Conservation (phyloP, 2,329 filamentous ascomycete species). For the Aspergillus versicolor region DNA sequence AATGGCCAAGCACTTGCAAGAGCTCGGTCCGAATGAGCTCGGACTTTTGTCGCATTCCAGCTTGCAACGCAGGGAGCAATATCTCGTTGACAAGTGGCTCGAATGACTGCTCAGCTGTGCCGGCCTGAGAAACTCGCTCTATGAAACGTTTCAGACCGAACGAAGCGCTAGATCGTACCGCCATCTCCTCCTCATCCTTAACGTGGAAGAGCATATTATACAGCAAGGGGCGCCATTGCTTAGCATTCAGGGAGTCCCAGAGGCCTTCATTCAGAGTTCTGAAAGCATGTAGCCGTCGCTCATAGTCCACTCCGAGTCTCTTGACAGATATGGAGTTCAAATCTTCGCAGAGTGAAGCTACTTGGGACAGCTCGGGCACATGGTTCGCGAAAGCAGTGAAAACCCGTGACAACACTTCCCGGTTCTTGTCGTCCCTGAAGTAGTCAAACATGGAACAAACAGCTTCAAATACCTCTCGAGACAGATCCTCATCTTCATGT, state of each 20-base stretch:
- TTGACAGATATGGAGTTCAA: conserved; percentile 75
- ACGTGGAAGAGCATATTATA: conserved; percentile 90
- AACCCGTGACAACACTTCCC: conserved; percentile 71
- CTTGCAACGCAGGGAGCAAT: conserved; percentile 73
- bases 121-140: conserved; percentile 55
- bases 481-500: conserved; percentile 57
- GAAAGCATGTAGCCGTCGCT: conserved; percentile 76
- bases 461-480: conserved; percentile 67
- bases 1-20: conserved; percentile 72
- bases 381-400: conserved; percentile 68
- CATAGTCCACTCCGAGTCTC: conserved; percentile 82
- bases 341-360: conserved; percentile 70
- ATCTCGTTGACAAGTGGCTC: conserved; percentile 63
- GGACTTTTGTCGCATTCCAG: conserved; percentile 72
- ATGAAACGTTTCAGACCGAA: conserved; percentile 78
- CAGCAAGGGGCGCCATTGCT: conserved; percentile 83
- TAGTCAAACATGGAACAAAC: conserved; percentile 83
- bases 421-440: conserved; percentile 78
- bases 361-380: conserved; percentile 59
- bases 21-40: conserved; percentile 84
- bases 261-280: conserved; percentile 64
- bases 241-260: conserved; percentile 60
- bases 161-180: conserved; percentile 79
- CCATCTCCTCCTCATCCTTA: conserved; percentile 81
- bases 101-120: conserved; percentile 43